Conservation (phyloP, 192 early-diverging fungal genomes). For the Geranomyces michiganensis region DNA sequence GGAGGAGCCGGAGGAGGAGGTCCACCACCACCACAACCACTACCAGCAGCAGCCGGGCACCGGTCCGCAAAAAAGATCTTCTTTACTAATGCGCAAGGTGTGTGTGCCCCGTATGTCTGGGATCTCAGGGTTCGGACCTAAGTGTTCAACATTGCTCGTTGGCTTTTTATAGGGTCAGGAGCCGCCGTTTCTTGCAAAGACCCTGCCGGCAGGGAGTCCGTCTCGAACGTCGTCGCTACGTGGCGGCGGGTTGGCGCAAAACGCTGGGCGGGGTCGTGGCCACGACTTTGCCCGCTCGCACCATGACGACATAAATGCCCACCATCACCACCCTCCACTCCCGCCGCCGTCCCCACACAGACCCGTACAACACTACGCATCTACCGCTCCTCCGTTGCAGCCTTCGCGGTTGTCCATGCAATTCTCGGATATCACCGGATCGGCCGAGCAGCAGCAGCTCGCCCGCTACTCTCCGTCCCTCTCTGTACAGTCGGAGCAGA, state of each 20-base stretch:
- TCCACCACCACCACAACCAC: no score
- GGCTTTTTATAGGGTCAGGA: no score
- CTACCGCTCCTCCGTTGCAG: neutral
- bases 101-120: no score
- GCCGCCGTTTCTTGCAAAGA: no score
- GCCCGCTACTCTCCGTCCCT: neutral
- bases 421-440: neutral
- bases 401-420: neutral
- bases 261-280: neutral
- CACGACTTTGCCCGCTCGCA: neutral
- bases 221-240: constrained; percentile 9
- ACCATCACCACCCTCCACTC: neutral
- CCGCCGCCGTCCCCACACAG: constrained; percentile 3
- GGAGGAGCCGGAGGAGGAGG: no score
- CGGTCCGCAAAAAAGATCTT: no score
- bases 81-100: no score
- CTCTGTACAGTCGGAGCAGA: neutral
- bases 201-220: constrained; percentile 7
- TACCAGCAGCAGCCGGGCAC: no score
- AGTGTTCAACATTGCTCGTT: no score
- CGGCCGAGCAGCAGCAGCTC: no score
- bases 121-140: no score
- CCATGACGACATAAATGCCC: neutral
- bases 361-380: neutral
- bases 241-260: neutral